Base-by-base conservation (phyloP, 345 rosid species). In the Luvunga scandens region DNA sequence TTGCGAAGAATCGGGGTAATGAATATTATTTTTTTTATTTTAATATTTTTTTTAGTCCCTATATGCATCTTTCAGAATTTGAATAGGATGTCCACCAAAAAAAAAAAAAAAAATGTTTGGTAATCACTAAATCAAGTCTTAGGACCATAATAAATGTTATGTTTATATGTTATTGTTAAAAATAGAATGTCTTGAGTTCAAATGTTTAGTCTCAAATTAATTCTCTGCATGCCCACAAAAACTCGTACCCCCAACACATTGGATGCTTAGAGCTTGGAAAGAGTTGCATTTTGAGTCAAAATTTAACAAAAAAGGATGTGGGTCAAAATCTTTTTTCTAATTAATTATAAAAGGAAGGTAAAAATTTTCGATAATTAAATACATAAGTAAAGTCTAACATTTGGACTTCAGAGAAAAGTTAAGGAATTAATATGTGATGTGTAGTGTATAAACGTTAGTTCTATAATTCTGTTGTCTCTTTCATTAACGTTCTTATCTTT, bases 391-490 rank as follows among this genome's bases (percentile, higher is more conserved):
- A 76, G 72, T 65, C 72, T 34, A 50, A 66, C 30, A 75, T 64
- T 48, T 64, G 6, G 71, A 63, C 62, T 75, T 22, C 2, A 31
- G 28, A 63, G 28, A 66, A 18, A 65, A 65, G 71, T 21, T 45
- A 19, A 1, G 36, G n/a, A 74, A 38, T 36, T 14, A 50, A 71
- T 18, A 21, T 57, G n/a, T 34, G 4, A 8, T 14, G 13, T 60
- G 55, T 45, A 45, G 50, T 3, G 50, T 45, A 45, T 3, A 45
- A 0, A 13, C 50, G 50, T 45, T 45, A 45, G 5, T 53, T 16
- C 55, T 24, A 4, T 75, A 55, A 77, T 80, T 75, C 69, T 24
- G 33, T 55, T 28, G 83, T 83, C 83, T 4, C 72, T 77, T 74
- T 79, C 81, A 13, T 13, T 45, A 72, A 6, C 57, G 57, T 36